Percentiles rank a stretch among this genome's conserved stretches.
phyloP scores from a whole-genome alignment of 2,329 filamentous ascomycete species.

The Thelonectria discophora region DNA sequence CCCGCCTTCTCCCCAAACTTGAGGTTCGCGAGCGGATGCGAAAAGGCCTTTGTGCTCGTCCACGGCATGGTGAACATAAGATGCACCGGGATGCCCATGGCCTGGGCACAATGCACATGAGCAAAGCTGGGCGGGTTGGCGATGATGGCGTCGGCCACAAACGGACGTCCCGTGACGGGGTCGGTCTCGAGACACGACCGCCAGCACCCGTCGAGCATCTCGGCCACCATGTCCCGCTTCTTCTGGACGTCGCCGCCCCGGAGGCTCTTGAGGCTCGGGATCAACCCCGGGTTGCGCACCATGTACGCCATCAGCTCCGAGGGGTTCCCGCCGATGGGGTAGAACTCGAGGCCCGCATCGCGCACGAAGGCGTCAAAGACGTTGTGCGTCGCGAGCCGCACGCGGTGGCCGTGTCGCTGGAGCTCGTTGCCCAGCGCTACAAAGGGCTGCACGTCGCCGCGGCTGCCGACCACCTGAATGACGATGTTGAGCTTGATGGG shows the following conservation, averaged over 20 bases:
- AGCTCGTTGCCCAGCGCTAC: slow-evolving; percentile 75
- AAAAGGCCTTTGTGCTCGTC: slow-evolving; percentile 76
- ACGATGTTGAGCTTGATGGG: slow-evolving; percentile 68
- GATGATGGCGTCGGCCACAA: slow-evolving; percentile 61
- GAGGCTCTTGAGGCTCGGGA: slow-evolving; percentile 41
- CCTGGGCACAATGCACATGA: slow-evolving; percentile 58
- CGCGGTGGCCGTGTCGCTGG: slow-evolving; percentile 74
- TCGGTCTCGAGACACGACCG: slow-evolving; percentile 36
- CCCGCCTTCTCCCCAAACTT: slow-evolving; percentile 54
- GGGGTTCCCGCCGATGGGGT: slow-evolving; percentile 63
- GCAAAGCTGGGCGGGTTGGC: slow-evolving; percentile 61
- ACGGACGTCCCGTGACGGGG: slow-evolving; percentile 43
- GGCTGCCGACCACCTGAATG: slow-evolving; percentile 80
- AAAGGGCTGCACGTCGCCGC: slow-evolving; percentile 84
- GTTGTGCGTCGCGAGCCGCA: slow-evolving; percentile 74
- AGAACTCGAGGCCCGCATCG: slow-evolving; percentile 60
- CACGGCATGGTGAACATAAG: slow-evolving; percentile 74
- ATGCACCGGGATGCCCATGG: slow-evolving; percentile 55
- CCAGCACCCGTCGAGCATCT: slow-evolving; percentile 46
- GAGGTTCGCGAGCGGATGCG: slow-evolving; percentile 77
- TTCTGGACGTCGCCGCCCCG: slow-evolving; percentile 40
- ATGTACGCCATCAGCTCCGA: slow-evolving; percentile 38
- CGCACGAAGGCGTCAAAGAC: slow-evolving; percentile 60
- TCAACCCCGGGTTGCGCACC: slow-evolving; percentile 45
- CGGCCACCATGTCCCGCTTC: slow-evolving; percentile 41